Base-by-base conservation (phyloP, 73 alveolate species). In the Stentor coeruleus region DNA sequence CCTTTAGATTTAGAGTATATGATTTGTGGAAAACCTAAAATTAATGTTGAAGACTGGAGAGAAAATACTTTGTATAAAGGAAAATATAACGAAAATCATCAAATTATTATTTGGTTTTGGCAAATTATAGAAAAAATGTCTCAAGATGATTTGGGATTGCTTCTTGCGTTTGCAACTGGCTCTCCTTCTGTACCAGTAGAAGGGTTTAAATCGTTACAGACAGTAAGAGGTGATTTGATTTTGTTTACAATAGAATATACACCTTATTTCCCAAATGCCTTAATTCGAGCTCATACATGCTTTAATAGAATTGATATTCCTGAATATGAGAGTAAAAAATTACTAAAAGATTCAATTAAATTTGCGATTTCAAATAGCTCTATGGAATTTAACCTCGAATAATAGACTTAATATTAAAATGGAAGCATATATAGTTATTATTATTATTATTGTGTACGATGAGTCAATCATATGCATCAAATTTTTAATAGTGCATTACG, bases 61-160 rank as follows among this genome's bases (percentile, higher is more conserved):
- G 74, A 49, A 74, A 87, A 93, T 82, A 89, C 99, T 6, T 86
- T 81, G 59, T 96, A 95, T 81, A 93, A 90, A 83, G 98, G 97
- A 58, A 83, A 73, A 37, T 92, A 90, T 74, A 60, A 90, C 55
- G 73, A 87, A 76, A 82, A 84, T n/a, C 92, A 82, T 39, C 15
- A 76, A 79, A 94, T 93, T 1, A 90, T 96, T 30, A 74, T 77
- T 82, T 96, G 99, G 99, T 96, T 96, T 87, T 96, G 99, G 99
- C 91, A 88, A 42, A 89, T 90, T 14, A 60, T 96, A 72, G 86
- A 40, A 37, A 74, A 87, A 74, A 82, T 87, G 33, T 80, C 82
- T 42, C 92, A 96, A 81, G 90, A 90, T 49, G 74, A 91, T 66
- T 87, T 94, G 35, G 90, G 95, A 30, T 93, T 92, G 88, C 90